Percentiles rank a stretch among this genome's conserved stretches.
Conservation (phyloP, 208 protist species). For the Leishmania arabica region DNA sequence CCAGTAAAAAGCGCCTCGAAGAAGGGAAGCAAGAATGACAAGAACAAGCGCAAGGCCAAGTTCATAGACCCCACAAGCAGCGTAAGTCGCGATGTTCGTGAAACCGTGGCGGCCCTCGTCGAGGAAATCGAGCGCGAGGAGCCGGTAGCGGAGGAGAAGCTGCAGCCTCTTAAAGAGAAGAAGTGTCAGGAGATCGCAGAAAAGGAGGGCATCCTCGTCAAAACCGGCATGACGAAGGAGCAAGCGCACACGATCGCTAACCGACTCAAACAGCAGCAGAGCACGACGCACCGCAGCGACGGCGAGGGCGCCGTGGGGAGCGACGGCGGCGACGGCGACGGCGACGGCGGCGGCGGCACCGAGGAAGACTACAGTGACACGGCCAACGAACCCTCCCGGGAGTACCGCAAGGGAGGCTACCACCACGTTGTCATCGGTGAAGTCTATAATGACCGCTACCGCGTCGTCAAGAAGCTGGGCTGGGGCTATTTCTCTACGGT, state of each 20-base stretch:
- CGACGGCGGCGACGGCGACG: slow-evolving; percentile 39
- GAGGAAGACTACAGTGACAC: slow-evolving; percentile 90
- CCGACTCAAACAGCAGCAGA: slow-evolving; percentile 36
- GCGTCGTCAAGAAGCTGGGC: slow-evolving; percentile 95
- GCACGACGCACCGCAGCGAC: slow-evolving; percentile 44
- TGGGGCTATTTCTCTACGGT: slow-evolving; percentile 99
- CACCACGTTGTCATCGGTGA: slow-evolving; percentile 95
- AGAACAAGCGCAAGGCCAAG: slow-evolving; percentile 53
- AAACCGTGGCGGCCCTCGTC: slow-evolving; percentile 48
- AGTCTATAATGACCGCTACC: slow-evolving; percentile 94
- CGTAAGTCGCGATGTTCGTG: slow-evolving; percentile 52
- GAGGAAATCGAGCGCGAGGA: slow-evolving; percentile 56
- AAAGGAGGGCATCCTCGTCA: slow-evolving; percentile 54
- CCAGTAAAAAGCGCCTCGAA: slow-evolving; percentile 39
- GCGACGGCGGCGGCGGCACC: slow-evolving; percentile 41
- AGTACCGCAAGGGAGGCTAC: slow-evolving; percentile 96
- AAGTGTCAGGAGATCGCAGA: slow-evolving; percentile 37
- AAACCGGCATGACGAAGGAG: slow-evolving; percentile 70
- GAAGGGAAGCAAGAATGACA: slow-evolving; percentile 60
- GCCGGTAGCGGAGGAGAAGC: slow-evolving; percentile 15
- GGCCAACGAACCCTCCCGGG: slow-evolving; percentile 73
- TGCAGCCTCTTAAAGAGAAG: slow-evolving; percentile 20
- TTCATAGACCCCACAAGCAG: slow-evolving; percentile 65
- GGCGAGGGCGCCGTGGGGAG: slow-evolving; percentile 49
- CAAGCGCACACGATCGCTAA: slow-evolving; percentile 60